phyloP scores from a whole-genome alignment of 1,284 basidiomycete genomes.

The Schizopora paradoxa region DNA sequence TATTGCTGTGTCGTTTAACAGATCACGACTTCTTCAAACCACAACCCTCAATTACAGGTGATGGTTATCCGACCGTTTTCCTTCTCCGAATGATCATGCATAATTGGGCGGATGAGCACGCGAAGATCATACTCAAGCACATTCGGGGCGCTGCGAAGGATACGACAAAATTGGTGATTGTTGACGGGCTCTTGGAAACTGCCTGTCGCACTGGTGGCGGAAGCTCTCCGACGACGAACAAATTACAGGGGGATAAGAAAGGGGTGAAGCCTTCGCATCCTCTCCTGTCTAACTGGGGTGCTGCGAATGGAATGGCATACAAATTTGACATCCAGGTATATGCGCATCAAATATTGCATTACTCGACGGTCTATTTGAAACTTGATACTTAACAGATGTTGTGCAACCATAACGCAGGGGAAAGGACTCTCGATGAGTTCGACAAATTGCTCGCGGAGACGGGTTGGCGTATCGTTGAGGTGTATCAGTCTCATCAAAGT shows the following conservation, averaged over 20 bases:
- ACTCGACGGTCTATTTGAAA: too few species aligned
- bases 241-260: neutral
- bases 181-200: conserved; percentile 12
- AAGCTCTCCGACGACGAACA: neutral
- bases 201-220: conserved; percentile 12
- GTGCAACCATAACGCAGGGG: conserved; percentile 18
- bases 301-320: conserved; percentile 17
- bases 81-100: conserved; percentile 16
- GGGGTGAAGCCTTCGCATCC: conserved; percentile 19
- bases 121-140: conserved; percentile 3
- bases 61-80: conserved; percentile 8
- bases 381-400: too few species aligned
- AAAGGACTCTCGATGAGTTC: conserved; percentile 19
- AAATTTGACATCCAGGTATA: conserved; percentile 18
- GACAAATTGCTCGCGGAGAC: conserved; percentile 9
- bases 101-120: conserved; percentile 17
- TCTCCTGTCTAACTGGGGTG: conserved; percentile 19
- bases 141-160: conserved; percentile 16
- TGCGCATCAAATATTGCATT: too few species aligned
- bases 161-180: conserved; percentile 10
- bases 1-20: too few species aligned
- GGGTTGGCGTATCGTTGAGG: conserved; percentile 18
- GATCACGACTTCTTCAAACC: conserved; percentile 11
- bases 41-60: conserved; percentile 4
- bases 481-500: conserved; percentile 9